Conservation (phyloP, 169 alveolate genomes). For the Plasmodium inui region DNA sequence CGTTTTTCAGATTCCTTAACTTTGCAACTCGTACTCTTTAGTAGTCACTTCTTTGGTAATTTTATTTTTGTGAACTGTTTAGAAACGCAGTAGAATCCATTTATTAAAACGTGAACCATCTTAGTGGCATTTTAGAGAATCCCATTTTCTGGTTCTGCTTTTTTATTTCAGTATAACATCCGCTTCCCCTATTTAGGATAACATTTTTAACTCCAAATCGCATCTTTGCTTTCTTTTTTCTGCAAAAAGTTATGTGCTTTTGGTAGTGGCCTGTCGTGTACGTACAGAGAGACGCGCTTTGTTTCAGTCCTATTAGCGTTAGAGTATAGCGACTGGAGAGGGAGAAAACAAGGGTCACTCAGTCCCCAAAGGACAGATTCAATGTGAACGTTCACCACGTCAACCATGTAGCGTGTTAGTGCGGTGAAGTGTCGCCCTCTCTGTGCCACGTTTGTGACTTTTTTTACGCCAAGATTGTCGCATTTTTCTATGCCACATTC, state of each 20-base stretch:
- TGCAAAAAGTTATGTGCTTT: neutral
- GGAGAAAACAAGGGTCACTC: neutral
- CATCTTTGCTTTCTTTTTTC: neutral
- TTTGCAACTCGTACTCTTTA: neutral
- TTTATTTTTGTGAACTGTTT: neutral
- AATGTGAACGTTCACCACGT: neutral
- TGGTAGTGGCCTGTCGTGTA: neutral
- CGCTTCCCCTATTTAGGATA: neutral
- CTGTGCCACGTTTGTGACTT: neutral
- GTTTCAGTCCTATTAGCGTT: neutral
- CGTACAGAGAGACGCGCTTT: neutral
- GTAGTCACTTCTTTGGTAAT: neutral
- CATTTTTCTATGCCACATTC: no score
- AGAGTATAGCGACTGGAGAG: neutral
- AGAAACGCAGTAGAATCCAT: neutral
- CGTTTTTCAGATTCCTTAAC: neutral
- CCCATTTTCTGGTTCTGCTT: neutral
- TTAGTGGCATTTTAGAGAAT: neutral
- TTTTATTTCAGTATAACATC: neutral
- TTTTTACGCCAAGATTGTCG: neutral
- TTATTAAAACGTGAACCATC: neutral
- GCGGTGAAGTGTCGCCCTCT: neutral
- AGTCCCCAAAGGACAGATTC: neutral
- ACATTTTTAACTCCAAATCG: neutral
- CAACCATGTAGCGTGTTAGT: neutral